Conservation (phyloP, 2,329 filamentous ascomycete genomes). For the Fusarium sp. region DNA sequence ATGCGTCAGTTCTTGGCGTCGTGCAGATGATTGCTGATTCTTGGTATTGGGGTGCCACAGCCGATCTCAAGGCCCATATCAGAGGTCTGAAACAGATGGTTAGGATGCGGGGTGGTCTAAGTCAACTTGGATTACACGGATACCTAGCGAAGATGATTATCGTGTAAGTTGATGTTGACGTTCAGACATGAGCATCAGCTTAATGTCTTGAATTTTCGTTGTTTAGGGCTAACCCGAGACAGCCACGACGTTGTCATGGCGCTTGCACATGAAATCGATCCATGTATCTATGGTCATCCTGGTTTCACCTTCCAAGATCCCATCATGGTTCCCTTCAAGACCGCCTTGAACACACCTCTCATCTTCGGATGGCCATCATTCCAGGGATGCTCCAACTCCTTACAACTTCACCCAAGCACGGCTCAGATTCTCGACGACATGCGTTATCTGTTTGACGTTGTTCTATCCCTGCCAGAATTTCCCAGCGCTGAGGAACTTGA, state of each 20-base stretch:
- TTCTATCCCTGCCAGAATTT: constrained; percentile 53
- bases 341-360: constrained; percentile 61
- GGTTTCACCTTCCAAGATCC: constrained; percentile 57
- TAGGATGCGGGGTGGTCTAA: constrained; percentile 58
- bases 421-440: constrained; percentile 65
- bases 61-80: constrained; percentile 60
- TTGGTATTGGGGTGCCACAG: constrained; percentile 65
- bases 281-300: constrained; percentile 54
- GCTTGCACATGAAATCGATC: constrained; percentile 58
- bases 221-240: constrained; percentile 21
- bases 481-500: constrained; percentile 52
- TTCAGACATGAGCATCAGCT: background rate
- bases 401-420: constrained; percentile 59
- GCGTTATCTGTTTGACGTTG: constrained; percentile 58
- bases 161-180: constrained; percentile 51
- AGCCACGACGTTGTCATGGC: constrained; percentile 62
- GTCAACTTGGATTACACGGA: constrained; percentile 59
- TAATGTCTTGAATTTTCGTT: background rate
- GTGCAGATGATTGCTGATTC: constrained; percentile 63
- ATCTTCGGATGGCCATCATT: constrained; percentile 57
- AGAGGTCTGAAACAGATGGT: constrained; percentile 62
- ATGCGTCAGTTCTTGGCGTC: constrained; percentile 60
- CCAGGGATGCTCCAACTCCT: constrained; percentile 52
- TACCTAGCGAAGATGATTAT: constrained; percentile 61
- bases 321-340: constrained; percentile 54